Percentiles rank a stretch among this genome's conserved stretches.
These are phyloP conservation scores for Linnemannia hyalina DNA, from an alignment of 192 early-diverging fungal species.

Conservation along the genomic window DNA sequence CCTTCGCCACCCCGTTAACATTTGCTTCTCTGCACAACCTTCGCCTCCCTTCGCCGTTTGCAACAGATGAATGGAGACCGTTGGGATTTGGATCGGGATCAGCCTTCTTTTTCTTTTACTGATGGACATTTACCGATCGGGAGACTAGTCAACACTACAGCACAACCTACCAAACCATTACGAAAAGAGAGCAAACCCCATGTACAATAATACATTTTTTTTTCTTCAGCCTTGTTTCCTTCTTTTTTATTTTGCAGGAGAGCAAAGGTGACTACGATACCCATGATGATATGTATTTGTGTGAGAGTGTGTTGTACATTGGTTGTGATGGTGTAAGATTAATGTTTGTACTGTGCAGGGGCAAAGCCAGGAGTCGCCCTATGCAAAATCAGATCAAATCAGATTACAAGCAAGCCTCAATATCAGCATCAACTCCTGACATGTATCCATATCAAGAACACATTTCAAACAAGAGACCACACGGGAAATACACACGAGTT, in stretches of 20 bases:
- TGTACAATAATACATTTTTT: conserved; percentile 11
- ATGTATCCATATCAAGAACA: no score
- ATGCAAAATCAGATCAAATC: neutral
- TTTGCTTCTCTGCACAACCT: neutral
- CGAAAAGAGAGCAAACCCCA: neutral
- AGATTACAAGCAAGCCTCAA: no score
- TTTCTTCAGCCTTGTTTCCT: neutral
- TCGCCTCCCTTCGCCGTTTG: neutral
- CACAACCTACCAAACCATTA: no score
- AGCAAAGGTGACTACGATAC: neutral
- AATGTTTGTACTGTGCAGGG: conserved; percentile 32
- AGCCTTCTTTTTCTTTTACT: no score
- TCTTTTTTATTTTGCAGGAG: neutral
- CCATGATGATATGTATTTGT: neutral
- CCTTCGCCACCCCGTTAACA: neutral
- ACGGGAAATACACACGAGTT: no score
- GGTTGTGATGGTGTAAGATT: neutral
- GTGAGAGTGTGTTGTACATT: neutral
- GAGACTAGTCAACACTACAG: no score
- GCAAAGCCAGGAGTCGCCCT: conserved; percentile 46
- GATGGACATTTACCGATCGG: no score
- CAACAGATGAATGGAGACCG: neutral
- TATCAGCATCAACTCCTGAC: no score
- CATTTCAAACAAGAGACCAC: no score
- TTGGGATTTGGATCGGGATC: neutral